These are phyloP conservation scores for Arctostaphylos glauca DNA, from an alignment of 148 eudicot genomes.

Conservation along the genomic window DNA sequence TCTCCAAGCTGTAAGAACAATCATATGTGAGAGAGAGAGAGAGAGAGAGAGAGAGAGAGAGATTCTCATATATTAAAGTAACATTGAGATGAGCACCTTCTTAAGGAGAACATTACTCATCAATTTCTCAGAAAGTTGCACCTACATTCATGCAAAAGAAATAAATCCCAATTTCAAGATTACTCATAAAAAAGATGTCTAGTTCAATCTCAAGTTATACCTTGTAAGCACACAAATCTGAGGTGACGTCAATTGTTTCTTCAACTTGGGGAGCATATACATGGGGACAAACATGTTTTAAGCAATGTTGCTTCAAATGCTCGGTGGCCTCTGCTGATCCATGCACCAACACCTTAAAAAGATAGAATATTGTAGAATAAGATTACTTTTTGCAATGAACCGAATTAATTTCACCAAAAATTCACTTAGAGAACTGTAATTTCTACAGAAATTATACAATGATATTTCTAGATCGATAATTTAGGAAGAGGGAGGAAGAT, in stretches of 20 bases:
- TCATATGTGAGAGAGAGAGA: constrained; percentile 9
- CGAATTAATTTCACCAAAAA: background rate
- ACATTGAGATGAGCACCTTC: constrained; percentile 50
- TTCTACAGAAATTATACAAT: background rate
- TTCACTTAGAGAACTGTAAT: background rate
- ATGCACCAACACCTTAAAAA: constrained; percentile 83
- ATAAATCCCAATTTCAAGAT: constrained; percentile 13
- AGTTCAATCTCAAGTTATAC: constrained; percentile 28
- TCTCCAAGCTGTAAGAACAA: constrained; percentile 76
- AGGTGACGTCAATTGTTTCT: constrained; percentile 96
- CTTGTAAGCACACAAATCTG: constrained; percentile 98
- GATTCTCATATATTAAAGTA: background rate
- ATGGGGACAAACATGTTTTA: constrained; percentile 89
- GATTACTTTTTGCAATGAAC: background rate
- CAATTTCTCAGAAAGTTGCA: constrained; percentile 92
- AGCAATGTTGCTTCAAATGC: constrained; percentile 90
- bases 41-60: background rate
- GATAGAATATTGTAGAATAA: constrained; percentile 10
- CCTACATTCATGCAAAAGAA: constrained; percentile 39
- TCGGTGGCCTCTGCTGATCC: constrained; percentile 99
- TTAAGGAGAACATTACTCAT: constrained; percentile 93
- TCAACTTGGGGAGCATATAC: constrained; percentile 95
- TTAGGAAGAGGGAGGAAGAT: constrained; percentile 2
- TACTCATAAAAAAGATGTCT: background rate
- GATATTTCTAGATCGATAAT: background rate